Percentiles rank a stretch among this genome's conserved stretches.
These are phyloP conservation scores for Cordyceps sp. DNA, from an alignment of 2,329 filamentous ascomycete genomes.

Conservation along the genomic window DNA sequence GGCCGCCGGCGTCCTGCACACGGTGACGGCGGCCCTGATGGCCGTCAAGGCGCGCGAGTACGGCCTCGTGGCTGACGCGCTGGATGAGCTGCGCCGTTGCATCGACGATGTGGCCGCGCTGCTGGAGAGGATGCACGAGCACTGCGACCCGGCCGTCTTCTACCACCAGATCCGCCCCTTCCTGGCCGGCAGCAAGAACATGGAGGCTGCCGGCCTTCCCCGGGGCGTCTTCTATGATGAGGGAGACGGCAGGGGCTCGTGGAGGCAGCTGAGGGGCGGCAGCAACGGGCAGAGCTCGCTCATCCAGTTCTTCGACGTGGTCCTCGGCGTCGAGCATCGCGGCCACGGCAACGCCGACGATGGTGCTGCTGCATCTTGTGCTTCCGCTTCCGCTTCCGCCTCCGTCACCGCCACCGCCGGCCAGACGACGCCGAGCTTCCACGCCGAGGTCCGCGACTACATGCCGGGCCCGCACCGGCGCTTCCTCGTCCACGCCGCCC, in stretches of 20 bases:
- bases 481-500: constrained; percentile 57
- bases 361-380: too few relatives aligned
- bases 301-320: constrained; percentile 84
- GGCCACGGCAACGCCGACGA: constrained; percentile 19
- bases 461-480: constrained; percentile 75
- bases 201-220: constrained; percentile 69
- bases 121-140: constrained; percentile 74
- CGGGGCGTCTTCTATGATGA: constrained; percentile 74
- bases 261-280: constrained; percentile 70
- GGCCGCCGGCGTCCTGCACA: constrained; percentile 56
- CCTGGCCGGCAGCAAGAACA: constrained; percentile 82
- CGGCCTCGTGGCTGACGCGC: constrained; percentile 39
- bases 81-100: constrained; percentile 48
- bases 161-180: constrained; percentile 81
- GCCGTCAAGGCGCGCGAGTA: constrained; percentile 47
- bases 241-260: constrained; percentile 46
- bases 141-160: constrained; percentile 73
- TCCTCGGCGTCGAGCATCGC: constrained; percentile 65
- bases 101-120: constrained; percentile 52
- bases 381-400: too few relatives aligned
- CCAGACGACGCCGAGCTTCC: constrained; percentile 26
- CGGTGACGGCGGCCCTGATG: constrained; percentile 62
- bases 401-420: too few relatives aligned
- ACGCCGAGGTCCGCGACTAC: constrained; percentile 63
- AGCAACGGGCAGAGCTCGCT: constrained; percentile 88